Evolutionary conservation across 2,329 filamentous ascomycete genomes (phyloP).

Genomic region (Microdochium bolleyi): DNA sequence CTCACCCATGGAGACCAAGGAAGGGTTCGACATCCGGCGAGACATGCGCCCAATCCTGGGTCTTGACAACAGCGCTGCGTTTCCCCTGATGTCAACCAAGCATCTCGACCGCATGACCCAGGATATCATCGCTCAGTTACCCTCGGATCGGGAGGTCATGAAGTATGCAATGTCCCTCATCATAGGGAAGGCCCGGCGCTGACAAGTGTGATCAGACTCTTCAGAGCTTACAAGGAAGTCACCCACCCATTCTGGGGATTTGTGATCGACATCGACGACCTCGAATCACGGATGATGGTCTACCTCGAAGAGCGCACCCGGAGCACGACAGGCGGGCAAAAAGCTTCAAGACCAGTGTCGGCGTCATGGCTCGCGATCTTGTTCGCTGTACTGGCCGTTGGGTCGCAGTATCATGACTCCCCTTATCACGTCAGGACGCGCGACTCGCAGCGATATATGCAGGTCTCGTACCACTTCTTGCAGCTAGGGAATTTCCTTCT

Average conservation of each 20-base stretch:
- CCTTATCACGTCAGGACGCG: constrained; percentile 53
- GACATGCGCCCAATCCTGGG: constrained; percentile 61
- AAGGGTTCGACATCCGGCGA: constrained; percentile 49
- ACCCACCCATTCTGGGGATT: constrained; percentile 63
- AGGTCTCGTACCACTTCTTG: constrained; percentile 58
- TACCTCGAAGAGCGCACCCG: constrained; percentile 58
- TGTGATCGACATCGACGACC: constrained; percentile 57
- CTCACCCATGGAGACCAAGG: constrained; percentile 40
- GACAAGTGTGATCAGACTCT: constrained; percentile 36
- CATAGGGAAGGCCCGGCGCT: constrained; percentile 3
- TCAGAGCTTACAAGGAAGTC: constrained; percentile 59
- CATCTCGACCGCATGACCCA: constrained; percentile 52
- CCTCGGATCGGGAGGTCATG: constrained; percentile 58
- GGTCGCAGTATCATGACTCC: constrained; percentile 59
- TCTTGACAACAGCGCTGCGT: constrained; percentile 57
- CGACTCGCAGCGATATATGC: constrained; percentile 53
- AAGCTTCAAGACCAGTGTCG: constrained; percentile 43
- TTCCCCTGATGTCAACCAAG: constrained; percentile 57
- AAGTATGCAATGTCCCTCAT: constrained; percentile 38
- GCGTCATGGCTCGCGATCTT: constrained; percentile 60
- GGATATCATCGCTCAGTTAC: constrained; percentile 54
- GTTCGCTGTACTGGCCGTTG: constrained; percentile 57
- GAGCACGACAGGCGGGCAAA: constrained; percentile 37
- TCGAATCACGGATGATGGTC: constrained; percentile 56
- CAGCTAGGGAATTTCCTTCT: constrained; percentile 56